phyloP scores from a whole-genome alignment of 129 eudicot species.

The Deinandra increscens region DNA sequence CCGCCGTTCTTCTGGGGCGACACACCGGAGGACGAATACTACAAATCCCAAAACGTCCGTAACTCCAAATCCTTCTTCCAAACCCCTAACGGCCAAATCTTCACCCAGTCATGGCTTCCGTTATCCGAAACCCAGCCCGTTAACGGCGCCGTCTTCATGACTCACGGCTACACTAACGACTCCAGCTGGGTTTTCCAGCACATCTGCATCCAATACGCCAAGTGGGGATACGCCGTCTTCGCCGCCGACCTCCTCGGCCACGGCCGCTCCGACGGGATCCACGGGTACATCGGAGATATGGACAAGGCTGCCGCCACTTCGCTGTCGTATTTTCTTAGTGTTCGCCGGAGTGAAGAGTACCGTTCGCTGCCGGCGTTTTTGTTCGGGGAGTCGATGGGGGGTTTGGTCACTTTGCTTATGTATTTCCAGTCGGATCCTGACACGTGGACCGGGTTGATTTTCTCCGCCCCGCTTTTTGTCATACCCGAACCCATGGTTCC shows the following conservation, averaged over 20 bases:
- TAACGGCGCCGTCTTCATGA: slow-evolving; percentile 61
- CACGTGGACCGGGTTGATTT: slow-evolving; percentile 66
- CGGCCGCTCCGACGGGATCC: slow-evolving; percentile 75
- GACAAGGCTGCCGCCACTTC: slow-evolving; percentile 57
- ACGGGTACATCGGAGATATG: slow-evolving; percentile 63
- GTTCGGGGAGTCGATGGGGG: slow-evolving; percentile 77
- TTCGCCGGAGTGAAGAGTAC: slow-evolving; percentile 54
- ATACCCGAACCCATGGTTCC: slow-evolving; percentile 65
- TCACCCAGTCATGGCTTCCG: slow-evolving; percentile 73
- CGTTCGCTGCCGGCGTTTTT: slow-evolving; percentile 57
- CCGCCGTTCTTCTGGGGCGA: slow-evolving; percentile 78
- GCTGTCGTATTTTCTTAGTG: slow-evolving; percentile 48
- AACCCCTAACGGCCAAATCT: slow-evolving; percentile 63
- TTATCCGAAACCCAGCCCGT: slow-evolving; percentile 33
- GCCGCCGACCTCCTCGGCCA: slow-evolving; percentile 80
- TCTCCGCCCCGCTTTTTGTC: slow-evolving; percentile 65
- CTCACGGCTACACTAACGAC: slow-evolving; percentile 81
- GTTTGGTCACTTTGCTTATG: slow-evolving; percentile 58
- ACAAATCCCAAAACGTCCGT: slow-evolving; percentile 56
- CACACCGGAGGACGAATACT: slow-evolving; percentile 65
- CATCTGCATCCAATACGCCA: slow-evolving; percentile 67
- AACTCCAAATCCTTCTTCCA: slow-evolving; percentile 62
- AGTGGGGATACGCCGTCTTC: slow-evolving; percentile 80
- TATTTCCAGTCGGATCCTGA: slow-evolving; percentile 66
- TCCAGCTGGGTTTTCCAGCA: slow-evolving; percentile 71